Base-by-base conservation (phyloP, 2,329 filamentous ascomycete species). In the Tolypocladium tropicale region DNA sequence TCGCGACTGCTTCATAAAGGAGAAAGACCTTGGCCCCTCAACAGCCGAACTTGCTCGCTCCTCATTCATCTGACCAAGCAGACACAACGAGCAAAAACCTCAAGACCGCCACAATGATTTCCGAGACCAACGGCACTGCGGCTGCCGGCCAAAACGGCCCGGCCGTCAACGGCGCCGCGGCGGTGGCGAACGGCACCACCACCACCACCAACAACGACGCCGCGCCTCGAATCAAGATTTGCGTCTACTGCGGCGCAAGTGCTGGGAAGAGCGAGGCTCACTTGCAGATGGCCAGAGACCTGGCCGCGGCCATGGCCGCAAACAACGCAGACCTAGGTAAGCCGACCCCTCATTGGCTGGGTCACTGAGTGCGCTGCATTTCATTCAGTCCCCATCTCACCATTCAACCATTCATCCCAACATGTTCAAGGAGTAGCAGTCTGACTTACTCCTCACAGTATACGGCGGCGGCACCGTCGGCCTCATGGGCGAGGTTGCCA, bases 401-500 rank as follows among this genome's bases (percentile, higher is more conserved):
- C 49, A 53, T 36, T 18, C 49, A 51, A 23, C 36, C 49, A 53
- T 36, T 18, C 49, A 51, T 49, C 7, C n/a, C 16, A 30, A 32
- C 9, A 6, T 10, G 11, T 6, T 3, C 46, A 32, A 49, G 16
- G 46, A 5, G 2, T 14, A 28, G 14, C 48, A 16, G 11, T 7
- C 11, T 52, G 25, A 53, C 54, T 51, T 25, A 30, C 12, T 30
- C 28, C 21, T n/a, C 12, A 53, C 50, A 83, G 91, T 97, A 61
- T 99, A 97, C 72, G 94, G 94, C 63, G 94, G 94, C 63, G 94
- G 94, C 66, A 97, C 93, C 2, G 84, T 90, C 39, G 94, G 94
- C 11, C 81, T 99, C 50, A 99, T 99, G 94, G 94, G 94, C 67
- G 91, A 96, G 69, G 74, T 97, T 12, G 90, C 94, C 50, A 87